A percentile compares a stretch with the other conserved stretches of the same genome.
Evolutionary conservation across 2,329 filamentous ascomycete species (phyloP).

Genomic region (Colletotrichum horii): DNA sequence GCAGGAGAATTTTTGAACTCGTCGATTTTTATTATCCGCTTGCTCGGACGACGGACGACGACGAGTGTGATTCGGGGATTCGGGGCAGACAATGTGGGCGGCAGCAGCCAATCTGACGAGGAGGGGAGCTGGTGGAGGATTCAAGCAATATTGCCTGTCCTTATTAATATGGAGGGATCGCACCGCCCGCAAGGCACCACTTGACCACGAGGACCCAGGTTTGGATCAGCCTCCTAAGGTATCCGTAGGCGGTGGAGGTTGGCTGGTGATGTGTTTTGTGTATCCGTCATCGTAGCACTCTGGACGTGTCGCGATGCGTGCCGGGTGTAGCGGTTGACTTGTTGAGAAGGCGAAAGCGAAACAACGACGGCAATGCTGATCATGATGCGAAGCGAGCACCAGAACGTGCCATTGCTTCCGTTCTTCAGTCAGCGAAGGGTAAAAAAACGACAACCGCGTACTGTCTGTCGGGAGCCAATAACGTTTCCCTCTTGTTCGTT

Average conservation of each 20-base stretch:
- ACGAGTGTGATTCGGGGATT: neutral
- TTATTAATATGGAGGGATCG: neutral
- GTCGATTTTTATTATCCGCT: neutral
- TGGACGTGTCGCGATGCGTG: neutral
- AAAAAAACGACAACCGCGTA: neutral
- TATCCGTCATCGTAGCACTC: neutral
- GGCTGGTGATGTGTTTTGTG: neutral
- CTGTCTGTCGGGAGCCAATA: neutral
- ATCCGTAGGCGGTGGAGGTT: neutral
- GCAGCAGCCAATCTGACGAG: neutral
- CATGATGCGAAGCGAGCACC: neutral
- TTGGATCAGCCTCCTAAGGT: neutral
- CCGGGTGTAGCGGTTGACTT: neutral
- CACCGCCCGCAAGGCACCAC: neutral
- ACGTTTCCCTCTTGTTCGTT: constrained; percentile 13
- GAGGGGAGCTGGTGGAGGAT: neutral
- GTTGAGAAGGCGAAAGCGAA: neutral
- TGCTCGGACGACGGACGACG: neutral
- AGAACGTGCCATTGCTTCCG: neutral
- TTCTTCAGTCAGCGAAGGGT: neutral
- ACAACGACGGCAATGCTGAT: neutral
- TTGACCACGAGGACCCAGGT: neutral
- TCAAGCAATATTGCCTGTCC: neutral
- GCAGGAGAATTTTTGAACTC: neutral
- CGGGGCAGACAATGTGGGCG: neutral